A percentile compares a stretch with the other conserved stretches of the same genome.
These are phyloP conservation scores for Globisporangium irregulare DNA, from an alignment of 352 stramenopile genomes.

Conservation along the genomic window DNA sequence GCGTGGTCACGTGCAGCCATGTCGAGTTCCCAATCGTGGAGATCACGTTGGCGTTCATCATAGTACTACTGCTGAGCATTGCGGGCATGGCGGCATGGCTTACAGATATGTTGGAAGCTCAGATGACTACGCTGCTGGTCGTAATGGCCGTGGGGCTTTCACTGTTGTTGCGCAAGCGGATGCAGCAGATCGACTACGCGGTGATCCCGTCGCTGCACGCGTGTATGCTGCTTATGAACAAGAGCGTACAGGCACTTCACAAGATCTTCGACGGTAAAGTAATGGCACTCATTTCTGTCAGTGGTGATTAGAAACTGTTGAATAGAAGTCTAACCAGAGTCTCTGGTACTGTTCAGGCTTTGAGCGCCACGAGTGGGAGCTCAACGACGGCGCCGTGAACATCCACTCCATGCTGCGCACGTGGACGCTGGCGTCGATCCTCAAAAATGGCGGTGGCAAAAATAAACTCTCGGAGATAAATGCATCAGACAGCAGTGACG, in stretches of 20 bases:
- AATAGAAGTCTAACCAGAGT: neutral
- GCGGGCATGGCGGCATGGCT: neutral
- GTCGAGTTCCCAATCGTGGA: conserved; percentile 35
- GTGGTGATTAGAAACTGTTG: neutral
- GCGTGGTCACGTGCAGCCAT: conserved; percentile 58
- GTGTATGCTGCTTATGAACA: conserved; percentile 60
- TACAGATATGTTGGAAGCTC: neutral
- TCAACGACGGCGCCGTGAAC: conserved; percentile 77
- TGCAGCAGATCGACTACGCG: conserved; percentile 56
- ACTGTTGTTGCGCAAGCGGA: conserved; percentile 26
- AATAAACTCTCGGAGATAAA: conserved; percentile 8
- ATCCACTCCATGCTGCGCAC: conserved; percentile 65
- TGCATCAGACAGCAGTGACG: conserved; percentile 16
- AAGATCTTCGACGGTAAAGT: conserved; percentile 52
- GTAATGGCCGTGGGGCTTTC: neutral
- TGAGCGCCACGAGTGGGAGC: conserved; percentile 52
- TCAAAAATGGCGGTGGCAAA: conserved; percentile 38
- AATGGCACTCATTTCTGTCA: neutral
- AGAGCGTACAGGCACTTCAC: conserved; percentile 39
- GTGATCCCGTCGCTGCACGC: conserved; percentile 55
- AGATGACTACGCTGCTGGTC: conserved; percentile 23
- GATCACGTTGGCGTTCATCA: conserved; percentile 5
- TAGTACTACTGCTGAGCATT: neutral
- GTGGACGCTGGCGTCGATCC: conserved; percentile 32
- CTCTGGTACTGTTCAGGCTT: conserved; percentile 28